phyloP scores from a whole-genome alignment of 345 rosid species.

The Cochlearia excelsa region DNA sequence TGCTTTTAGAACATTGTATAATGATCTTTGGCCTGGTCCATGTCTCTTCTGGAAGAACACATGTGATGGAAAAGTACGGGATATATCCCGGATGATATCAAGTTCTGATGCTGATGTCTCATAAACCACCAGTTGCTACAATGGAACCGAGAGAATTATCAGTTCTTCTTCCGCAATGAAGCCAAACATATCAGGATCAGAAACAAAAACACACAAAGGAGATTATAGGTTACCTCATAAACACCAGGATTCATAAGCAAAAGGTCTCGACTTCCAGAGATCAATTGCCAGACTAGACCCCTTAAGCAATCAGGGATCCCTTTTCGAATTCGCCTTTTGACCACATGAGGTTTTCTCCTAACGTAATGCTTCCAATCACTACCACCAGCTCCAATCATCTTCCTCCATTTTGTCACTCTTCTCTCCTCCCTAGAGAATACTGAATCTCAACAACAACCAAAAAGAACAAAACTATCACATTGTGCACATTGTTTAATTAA shows the following conservation, averaged over 20 bases:
- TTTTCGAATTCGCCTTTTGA: conserved; percentile 79
- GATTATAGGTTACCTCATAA: conserved; percentile 56
- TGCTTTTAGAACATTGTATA: conserved; percentile 92
- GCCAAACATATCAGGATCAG: conserved; percentile 4
- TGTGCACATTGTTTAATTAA: neutral
- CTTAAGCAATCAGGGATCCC: conserved; percentile 97
- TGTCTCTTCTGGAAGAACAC: conserved; percentile 98
- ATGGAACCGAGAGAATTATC: conserved; percentile 1
- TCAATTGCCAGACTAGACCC: conserved; percentile 98
- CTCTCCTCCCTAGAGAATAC: conserved; percentile 65
- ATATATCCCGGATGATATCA: conserved; percentile 90
- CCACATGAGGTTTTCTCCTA: conserved; percentile 81
- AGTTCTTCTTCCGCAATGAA: conserved; percentile 6
- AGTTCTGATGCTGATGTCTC: conserved; percentile 93
- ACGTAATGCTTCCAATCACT: conserved; percentile 96
- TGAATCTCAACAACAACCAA: conserved; percentile 6
- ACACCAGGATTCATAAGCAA: conserved; percentile 95
- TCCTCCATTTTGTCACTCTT: conserved; percentile 91
- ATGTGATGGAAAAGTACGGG: conserved; percentile 93
- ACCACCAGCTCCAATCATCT: conserved; percentile 95
- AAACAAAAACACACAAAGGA: neutral
- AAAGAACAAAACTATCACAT: neutral
- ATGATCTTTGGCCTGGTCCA: conserved; percentile 97
- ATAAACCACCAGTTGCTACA: conserved; percentile 85
- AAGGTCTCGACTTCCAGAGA: conserved; percentile 92